These are phyloP conservation scores for Nemania diffusa DNA, from an alignment of 2,329 filamentous ascomycete genomes.

Conservation along the genomic window DNA sequence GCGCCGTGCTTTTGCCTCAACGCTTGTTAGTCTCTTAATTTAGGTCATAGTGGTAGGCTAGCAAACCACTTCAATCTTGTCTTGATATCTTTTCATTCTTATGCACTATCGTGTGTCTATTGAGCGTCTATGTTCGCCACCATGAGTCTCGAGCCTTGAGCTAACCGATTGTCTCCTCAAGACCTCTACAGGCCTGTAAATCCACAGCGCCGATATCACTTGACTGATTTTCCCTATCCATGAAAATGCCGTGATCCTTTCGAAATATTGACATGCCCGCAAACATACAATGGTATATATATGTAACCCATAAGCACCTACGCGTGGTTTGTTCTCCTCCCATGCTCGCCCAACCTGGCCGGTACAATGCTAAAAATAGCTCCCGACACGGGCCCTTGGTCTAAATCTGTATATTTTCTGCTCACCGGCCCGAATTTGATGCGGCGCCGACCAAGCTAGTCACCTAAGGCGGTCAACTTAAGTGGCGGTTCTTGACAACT, in stretches of 20 bases:
- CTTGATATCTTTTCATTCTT: constrained; percentile 44
- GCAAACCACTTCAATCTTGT: constrained; percentile 35
- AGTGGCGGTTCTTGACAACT: constrained; percentile 8
- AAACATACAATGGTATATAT: constrained; percentile 46
- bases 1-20: neutral
- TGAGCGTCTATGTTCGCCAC: constrained; percentile 42
- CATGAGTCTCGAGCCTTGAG: constrained; percentile 29
- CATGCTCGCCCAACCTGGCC: constrained; percentile 30
- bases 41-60: neutral
- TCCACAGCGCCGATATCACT: constrained; percentile 38
- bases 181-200: constrained; percentile 31
- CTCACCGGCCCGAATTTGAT: constrained; percentile 30
- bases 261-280: constrained; percentile 43
- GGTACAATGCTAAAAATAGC: constrained; percentile 42
- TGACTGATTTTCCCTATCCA: constrained; percentile 41
- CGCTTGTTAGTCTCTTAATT: neutral
- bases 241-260: constrained; percentile 40
- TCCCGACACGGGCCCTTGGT: constrained; percentile 29
- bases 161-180: constrained; percentile 29
- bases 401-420: constrained; percentile 31
- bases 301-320: constrained; percentile 45
- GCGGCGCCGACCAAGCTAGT: constrained; percentile 27
- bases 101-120: constrained; percentile 44
- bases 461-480: constrained; percentile 3
- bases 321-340: constrained; percentile 30